These are phyloP conservation scores for Tricholoma matsutake DNA, from an alignment of 768 basidiomycete genomes.

Conservation along the genomic window DNA sequence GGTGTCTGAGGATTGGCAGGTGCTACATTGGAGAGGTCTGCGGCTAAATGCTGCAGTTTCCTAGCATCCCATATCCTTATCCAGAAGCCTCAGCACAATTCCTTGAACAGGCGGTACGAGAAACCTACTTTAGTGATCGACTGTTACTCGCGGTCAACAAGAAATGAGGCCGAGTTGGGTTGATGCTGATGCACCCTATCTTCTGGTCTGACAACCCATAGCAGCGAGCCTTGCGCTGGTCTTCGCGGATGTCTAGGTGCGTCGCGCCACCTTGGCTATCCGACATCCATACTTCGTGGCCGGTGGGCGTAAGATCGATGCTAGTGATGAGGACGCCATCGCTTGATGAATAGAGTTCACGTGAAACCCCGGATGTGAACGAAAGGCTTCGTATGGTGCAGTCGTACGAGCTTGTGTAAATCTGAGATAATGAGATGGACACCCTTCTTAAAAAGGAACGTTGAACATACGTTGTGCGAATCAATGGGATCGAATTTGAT, in stretches of 20 bases:
- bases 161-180: constrained; percentile 63
- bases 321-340: constrained; percentile 59
- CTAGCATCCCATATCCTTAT: constrained; percentile 78
- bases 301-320: constrained; percentile 63
- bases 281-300: constrained; percentile 84
- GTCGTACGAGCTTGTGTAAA: constrained; percentile 83
- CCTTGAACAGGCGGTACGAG: not conserved
- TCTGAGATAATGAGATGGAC: constrained; percentile 33
- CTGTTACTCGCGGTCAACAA: constrained; percentile 77
- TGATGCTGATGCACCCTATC: constrained; percentile 78
- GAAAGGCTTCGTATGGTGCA: constrained; percentile 72
- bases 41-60: constrained; percentile 49
- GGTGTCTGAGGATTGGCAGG: constrained; percentile 26
- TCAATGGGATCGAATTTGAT: constrained; percentile 77
- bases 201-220: constrained; percentile 70
- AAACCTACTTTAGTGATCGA: constrained; percentile 60
- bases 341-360: constrained; percentile 63
- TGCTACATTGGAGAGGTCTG: constrained; percentile 28
- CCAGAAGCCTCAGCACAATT: not conserved
- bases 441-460: not conserved
- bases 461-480: constrained; percentile 57
- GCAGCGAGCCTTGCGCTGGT: constrained; percentile 50
- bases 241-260: constrained; percentile 72
- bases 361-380: constrained; percentile 68
- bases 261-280: constrained; percentile 70